A percentile compares a stretch with the other conserved stretches of the same genome.
These are phyloP conservation scores for Coccinonectria pachysandricola DNA, from an alignment of 2,329 filamentous ascomycete genomes.

Conservation along the genomic window DNA sequence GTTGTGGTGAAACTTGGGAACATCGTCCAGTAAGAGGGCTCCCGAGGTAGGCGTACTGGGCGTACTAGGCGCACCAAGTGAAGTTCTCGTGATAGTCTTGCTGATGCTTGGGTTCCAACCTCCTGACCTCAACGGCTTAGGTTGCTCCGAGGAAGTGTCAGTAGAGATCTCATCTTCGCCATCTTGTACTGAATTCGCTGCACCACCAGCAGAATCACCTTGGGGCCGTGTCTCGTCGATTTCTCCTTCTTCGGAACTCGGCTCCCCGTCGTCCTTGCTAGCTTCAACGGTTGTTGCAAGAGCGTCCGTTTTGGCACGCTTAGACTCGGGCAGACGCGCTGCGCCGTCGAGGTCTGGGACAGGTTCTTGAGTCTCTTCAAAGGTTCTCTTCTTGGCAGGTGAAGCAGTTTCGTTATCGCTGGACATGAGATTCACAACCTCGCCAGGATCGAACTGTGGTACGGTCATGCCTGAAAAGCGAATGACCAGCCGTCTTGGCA, in stretches of 20 bases:
- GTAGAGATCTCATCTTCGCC: neutral
- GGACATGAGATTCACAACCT: conserved; percentile 16
- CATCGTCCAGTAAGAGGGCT: conserved; percentile 11
- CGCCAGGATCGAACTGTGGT: conserved; percentile 10
- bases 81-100: conserved; percentile 5
- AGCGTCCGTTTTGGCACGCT: conserved; percentile 12
- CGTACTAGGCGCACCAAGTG: conserved; percentile 3
- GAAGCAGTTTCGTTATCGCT: conserved; percentile 13
- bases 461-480: conserved; percentile 8
- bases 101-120: conserved; percentile 10
- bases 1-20: conserved; percentile 12
- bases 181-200: neutral
- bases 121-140: conserved; percentile 4
- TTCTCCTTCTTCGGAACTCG: conserved; percentile 24
- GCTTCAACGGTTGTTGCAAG: conserved; percentile 2
- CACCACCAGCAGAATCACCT: conserved; percentile 1
- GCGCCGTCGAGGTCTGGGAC: conserved; percentile 3
- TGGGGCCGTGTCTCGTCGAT: conserved; percentile 18
- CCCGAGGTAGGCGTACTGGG: conserved; percentile 5
- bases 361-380: conserved; percentile 14
- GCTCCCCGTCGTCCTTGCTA: neutral
- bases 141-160: neutral
- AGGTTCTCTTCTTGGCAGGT: conserved; percentile 18
- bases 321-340: conserved; percentile 8
- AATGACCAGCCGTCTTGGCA: conserved; percentile 1